A percentile compares a stretch with the other conserved stretches of the same genome.
Evolutionary conservation across 306 rosid genomes (phyloP).

Genomic region (Abrus precatorius): DNA sequence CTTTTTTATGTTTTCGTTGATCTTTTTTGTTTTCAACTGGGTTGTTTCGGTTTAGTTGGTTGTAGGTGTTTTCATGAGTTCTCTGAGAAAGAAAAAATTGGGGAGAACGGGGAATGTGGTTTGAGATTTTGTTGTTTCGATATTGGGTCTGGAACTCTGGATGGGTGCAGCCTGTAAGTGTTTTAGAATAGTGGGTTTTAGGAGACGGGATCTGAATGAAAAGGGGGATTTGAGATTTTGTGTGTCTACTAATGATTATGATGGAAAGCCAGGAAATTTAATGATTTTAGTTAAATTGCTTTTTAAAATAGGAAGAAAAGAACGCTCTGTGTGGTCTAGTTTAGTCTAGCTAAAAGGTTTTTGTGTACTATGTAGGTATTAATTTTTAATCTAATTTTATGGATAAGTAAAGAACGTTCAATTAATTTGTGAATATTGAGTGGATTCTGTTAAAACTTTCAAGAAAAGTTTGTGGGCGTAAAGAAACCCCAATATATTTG

Average conservation of each 20-base stretch:
- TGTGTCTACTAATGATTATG: not conserved
- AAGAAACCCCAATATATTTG: not conserved
- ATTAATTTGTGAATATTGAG: not conserved
- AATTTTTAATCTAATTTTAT: not conserved
- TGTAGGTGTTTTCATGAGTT: conserved; percentile 24
- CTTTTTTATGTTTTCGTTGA: no score
- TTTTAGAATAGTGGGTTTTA: not conserved
- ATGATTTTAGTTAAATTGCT: not conserved
- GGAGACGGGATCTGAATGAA: not conserved
- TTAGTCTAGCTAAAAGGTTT: not conserved
- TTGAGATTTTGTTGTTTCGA: not conserved
- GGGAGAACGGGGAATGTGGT: not conserved
- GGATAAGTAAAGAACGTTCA: not conserved
- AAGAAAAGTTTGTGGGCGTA: not conserved
- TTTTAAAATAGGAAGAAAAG: not conserved
- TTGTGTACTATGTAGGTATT: not conserved
- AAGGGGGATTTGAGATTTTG: not conserved
- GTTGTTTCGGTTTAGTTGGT: not conserved
- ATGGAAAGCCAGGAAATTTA: not conserved
- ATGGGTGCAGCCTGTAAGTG: not conserved
- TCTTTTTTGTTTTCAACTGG: no score
- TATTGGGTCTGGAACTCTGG: not conserved
- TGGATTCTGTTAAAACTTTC: not conserved
- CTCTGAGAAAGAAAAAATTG: not conserved
- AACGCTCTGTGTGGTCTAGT: not conserved